phyloP scores from a whole-genome alignment of 2,329 filamentous ascomycete species.

The Aspergillus niger region DNA sequence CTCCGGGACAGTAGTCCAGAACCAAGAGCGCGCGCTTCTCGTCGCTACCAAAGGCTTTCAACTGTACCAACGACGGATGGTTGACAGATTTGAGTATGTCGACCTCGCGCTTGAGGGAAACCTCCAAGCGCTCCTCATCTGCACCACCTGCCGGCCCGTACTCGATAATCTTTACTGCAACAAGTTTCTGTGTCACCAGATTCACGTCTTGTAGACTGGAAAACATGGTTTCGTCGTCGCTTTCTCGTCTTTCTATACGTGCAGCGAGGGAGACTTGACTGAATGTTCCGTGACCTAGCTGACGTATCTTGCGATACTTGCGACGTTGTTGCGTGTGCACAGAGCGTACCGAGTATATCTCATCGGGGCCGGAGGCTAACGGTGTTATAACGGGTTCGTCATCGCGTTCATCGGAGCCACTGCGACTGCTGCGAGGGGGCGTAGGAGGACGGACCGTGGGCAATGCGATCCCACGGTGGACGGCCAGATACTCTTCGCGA shows the following conservation, averaged over 20 bases:
- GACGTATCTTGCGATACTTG: slow-evolving; percentile 76
- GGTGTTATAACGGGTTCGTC: slow-evolving; percentile 39
- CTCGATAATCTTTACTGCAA: slow-evolving; percentile 93
- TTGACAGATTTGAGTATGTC: slow-evolving; percentile 88
- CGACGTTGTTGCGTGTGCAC: slow-evolving; percentile 69
- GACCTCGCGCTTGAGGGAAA: slow-evolving; percentile 89
- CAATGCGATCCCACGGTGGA: slow-evolving; percentile 70
- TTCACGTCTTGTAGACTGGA: slow-evolving; percentile 17
- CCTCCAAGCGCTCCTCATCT: slow-evolving; percentile 88
- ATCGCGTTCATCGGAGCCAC: slow-evolving; percentile 55
- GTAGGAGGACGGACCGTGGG: slow-evolving; percentile 68
- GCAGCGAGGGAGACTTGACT: slow-evolving; percentile 92
- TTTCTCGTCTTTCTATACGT: slow-evolving; percentile 64
- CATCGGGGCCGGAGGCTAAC: slow-evolving; percentile 36
- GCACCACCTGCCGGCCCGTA: slow-evolving; percentile 92
- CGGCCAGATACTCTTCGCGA: slow-evolving; percentile 78
- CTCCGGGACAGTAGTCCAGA: slow-evolving; percentile 87
- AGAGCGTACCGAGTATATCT: slow-evolving; percentile 71
- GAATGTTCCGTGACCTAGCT: slow-evolving; percentile 91
- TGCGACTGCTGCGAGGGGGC: slow-evolving; percentile 74
- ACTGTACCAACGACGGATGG: slow-evolving; percentile 85
- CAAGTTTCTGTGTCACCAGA: slow-evolving; percentile 69
- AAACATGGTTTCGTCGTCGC: slow-evolving; percentile 12
- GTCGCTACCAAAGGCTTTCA: slow-evolving; percentile 90
- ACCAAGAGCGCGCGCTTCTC: slow-evolving; percentile 80